Evolutionary conservation across 768 basidiomycete species (phyloP), one percentile per base, ranked within the genome.

Genomic region (Saitozyma sp.): DNA sequence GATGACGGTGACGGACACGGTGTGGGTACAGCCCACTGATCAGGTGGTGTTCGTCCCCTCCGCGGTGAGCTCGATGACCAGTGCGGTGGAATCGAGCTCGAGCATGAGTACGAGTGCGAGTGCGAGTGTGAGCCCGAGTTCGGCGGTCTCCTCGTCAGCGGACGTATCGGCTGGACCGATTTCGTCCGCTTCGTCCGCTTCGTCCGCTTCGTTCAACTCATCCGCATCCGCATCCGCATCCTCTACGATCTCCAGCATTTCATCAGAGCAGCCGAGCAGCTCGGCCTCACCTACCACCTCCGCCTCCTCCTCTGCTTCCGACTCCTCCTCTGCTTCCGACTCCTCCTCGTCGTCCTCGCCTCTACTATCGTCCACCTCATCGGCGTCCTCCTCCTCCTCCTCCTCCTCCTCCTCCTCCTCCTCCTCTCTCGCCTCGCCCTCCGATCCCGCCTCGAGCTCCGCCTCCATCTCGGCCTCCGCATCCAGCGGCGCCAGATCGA

Each of bases 11-110:
- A 76, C 75, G 9, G 43, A 66, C 38, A 74, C 72, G 9, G 66
- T 77, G 0, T 76, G 75, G 74, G 74, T 71, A 0, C 50, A 57
- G 29, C 69, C 74, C 9, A 72, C 75, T 9, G 68, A 65, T 49
- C 75, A 76, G 59, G 70, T 66, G 8, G 58, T 56, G 8, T 68
- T 62, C 43, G 37, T 39, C 2, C 59, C 59, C 29, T 29, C 29
- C 2, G 29, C 29, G 29, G 29, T 5, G 29, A 29, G 29, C 13
- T 43, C 17, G 29, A n/a, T 16, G 6, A 6, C n/a, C 42, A 50
- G 57, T 39, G 10, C 57, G 20, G 57, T 19, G 7, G 43, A 2
- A 29, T 29, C 29, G 5, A 29, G 29, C 29, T 29, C 45, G 45
- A 58, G 57, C 57, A 46, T 58, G 38, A 20, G 2, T 29, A 5